Percentiles rank a stretch among this genome's conserved stretches.
Evolutionary conservation across 495 filamentous ascomycete genomes (phyloP).

Genomic region (Neurospora tetraspora): DNA sequence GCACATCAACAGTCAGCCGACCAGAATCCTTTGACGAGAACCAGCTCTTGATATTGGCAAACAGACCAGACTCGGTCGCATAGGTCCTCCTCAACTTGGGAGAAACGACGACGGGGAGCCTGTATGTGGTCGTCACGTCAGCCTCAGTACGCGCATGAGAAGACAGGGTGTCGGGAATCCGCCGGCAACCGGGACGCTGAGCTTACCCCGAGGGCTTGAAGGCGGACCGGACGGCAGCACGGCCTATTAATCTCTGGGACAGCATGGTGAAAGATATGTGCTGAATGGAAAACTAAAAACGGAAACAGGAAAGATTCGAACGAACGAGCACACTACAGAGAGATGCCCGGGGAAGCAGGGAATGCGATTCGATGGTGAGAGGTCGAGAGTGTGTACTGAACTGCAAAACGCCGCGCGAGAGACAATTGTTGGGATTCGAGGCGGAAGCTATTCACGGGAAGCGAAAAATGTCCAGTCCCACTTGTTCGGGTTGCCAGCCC

Average conservation of each 20-base stretch:
- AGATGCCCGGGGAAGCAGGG: background rate
- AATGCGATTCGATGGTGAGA: background rate
- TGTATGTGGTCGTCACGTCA: background rate
- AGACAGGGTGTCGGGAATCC: background rate
- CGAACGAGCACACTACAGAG: slow-evolving; percentile 6
- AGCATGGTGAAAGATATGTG: slow-evolving; percentile 44
- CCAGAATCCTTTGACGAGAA: background rate
- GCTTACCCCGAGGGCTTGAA: slow-evolving; percentile 46
- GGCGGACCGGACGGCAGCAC: slow-evolving; percentile 55
- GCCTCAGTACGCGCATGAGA: background rate
- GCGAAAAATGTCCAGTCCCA: background rate
- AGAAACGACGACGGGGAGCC: background rate
- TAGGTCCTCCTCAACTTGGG: slow-evolving; percentile 55
- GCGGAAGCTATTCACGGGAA: background rate
- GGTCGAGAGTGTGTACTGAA: background rate
- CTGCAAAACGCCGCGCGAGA: background rate
- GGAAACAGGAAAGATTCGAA: slow-evolving; percentile 19
- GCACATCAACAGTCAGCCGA: slow-evolving; percentile 15
- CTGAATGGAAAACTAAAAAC: slow-evolving; percentile 8
- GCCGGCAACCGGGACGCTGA: slow-evolving; percentile 6
- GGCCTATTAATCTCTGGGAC: slow-evolving; percentile 56
- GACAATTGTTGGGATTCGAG: slow-evolving; percentile 14
- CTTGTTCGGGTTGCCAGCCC: background rate
- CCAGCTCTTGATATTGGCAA: background rate
- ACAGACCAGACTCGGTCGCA: slow-evolving; percentile 71